Evolutionary conservation across 106 monocot genomes (phyloP).

Genomic region (Dioscorea dumetorum): DNA sequence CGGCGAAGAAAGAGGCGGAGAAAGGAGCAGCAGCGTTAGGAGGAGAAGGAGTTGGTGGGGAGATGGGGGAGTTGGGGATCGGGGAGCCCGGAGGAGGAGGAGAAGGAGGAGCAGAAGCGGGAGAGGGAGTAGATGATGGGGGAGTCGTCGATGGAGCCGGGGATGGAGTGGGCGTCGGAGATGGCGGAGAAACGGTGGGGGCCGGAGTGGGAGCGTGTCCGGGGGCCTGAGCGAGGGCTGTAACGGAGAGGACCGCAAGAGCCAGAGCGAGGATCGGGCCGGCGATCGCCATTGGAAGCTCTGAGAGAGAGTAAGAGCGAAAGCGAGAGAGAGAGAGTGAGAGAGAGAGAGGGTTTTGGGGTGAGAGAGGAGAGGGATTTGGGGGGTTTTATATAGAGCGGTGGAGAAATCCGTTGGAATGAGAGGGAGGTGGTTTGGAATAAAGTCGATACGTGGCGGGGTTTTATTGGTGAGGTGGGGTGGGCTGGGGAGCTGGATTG

Average conservation of each 20-base stretch:
- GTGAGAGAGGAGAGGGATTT: neutral
- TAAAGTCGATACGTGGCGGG: neutral
- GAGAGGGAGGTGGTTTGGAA: neutral
- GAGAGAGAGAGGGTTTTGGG: neutral
- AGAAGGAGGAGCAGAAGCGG: neutral
- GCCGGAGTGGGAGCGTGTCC: neutral
- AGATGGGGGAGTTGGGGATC: neutral
- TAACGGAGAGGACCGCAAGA: neutral
- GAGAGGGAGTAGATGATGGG: neutral
- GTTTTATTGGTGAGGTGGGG: neutral
- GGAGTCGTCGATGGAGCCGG: no score
- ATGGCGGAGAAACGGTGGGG: neutral
- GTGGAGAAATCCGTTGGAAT: neutral
- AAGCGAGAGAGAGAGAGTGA: no score
- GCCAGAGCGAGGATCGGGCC: neutral
- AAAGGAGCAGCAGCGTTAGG: neutral
- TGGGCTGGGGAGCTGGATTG: no score
- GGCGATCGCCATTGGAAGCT: slow-evolving; percentile 1
- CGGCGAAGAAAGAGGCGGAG: neutral
- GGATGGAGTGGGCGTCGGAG: no score
- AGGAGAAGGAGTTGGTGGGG: neutral
- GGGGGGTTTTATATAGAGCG: slow-evolving; percentile 1
- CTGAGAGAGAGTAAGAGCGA: no score
- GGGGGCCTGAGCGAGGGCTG: neutral
- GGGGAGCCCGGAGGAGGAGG: neutral